Evolutionary conservation across 352 stramenopile species (phyloP).

Genomic region (Globisporangium abappressorium): DNA sequence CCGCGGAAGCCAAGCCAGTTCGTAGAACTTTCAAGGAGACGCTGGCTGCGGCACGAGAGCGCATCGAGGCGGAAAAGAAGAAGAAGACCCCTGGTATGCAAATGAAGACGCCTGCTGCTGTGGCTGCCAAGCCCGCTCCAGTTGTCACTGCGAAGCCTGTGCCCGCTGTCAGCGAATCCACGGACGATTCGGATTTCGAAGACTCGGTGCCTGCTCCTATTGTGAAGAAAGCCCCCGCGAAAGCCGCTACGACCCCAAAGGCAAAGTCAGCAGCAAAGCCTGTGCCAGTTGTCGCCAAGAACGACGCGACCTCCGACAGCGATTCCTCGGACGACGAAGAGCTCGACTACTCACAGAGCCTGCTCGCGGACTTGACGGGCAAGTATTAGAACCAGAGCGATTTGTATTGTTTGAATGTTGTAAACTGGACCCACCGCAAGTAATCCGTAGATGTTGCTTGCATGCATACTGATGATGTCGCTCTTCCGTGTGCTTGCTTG

Average conservation of each 20-base stretch:
- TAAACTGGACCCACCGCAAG: slow-evolving; percentile 10
- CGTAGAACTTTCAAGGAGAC: slow-evolving; percentile 44
- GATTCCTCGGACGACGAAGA: slow-evolving; percentile 62
- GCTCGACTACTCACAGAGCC: slow-evolving; percentile 71
- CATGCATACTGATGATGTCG: slow-evolving; percentile 12
- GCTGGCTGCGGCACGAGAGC: slow-evolving; percentile 31
- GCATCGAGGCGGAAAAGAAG: slow-evolving; percentile 33
- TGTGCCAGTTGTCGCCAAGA: slow-evolving; percentile 12
- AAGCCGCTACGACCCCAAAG: neutral
- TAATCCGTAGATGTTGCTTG: slow-evolving; percentile 11
- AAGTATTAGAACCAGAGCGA: slow-evolving; percentile 25
- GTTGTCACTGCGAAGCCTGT: slow-evolving; percentile 5
- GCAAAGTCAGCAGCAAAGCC: slow-evolving; percentile 10
- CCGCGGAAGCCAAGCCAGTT: slow-evolving; percentile 11
- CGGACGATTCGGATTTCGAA: slow-evolving; percentile 37
- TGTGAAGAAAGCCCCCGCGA: slow-evolving; percentile 3
- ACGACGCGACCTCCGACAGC: slow-evolving; percentile 20
- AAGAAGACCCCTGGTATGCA: slow-evolving; percentile 7
- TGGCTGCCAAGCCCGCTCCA: slow-evolving; percentile 4
- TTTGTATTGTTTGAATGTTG: slow-evolving; percentile 13
- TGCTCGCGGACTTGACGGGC: slow-evolving; percentile 72
- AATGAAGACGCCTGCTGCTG: slow-evolving; percentile 9
- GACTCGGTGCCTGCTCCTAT: slow-evolving; percentile 11
- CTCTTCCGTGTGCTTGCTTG: neutral
- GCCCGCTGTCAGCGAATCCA: slow-evolving; percentile 19